Percentiles rank a stretch among this genome's conserved stretches.
Evolutionary conservation across 768 basidiomycete genomes (phyloP).

Genomic region (Cubamyces sp.): DNA sequence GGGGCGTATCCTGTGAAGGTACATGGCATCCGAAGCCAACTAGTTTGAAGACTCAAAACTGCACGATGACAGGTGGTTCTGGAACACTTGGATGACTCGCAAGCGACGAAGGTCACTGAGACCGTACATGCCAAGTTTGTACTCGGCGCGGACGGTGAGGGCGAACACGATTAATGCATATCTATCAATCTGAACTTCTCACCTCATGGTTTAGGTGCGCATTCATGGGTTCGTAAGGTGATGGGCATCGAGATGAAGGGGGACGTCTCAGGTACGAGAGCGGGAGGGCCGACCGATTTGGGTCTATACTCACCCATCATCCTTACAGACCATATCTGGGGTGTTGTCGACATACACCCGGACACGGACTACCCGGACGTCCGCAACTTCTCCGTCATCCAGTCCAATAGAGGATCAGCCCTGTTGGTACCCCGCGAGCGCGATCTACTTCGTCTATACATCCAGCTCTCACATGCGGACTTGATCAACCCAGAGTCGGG

Average conservation of each 20-base stretch:
- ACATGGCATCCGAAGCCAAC: neutral
- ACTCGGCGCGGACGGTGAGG: constrained; percentile 72
- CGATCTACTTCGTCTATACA: constrained; percentile 53
- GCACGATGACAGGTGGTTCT: constrained; percentile 48
- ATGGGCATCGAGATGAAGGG: constrained; percentile 76
- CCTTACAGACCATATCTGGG: constrained; percentile 72
- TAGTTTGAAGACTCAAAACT: neutral
- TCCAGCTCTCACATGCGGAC: constrained; percentile 52
- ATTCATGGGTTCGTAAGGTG: constrained; percentile 80
- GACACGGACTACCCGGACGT: constrained; percentile 60
- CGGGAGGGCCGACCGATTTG: no score
- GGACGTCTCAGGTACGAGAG: constrained; percentile 57
- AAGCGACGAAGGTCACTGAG: constrained; percentile 50
- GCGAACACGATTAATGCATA: no score
- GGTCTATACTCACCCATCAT: no score
- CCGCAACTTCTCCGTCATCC: constrained; percentile 51
- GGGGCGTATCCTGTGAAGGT: constrained; percentile 41
- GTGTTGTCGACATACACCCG: constrained; percentile 66
- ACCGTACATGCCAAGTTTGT: constrained; percentile 73
- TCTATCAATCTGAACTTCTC: neutral
- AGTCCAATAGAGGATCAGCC: constrained; percentile 54
- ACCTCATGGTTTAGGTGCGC: constrained; percentile 58
- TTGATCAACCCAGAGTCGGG: constrained; percentile 41
- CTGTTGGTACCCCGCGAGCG: constrained; percentile 58
- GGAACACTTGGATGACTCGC: constrained; percentile 41